Evolutionary conservation across 2,329 filamentous ascomycete species (phyloP), one percentile per base, ranked within the genome.

Genomic region (Catunica adiposa): DNA sequence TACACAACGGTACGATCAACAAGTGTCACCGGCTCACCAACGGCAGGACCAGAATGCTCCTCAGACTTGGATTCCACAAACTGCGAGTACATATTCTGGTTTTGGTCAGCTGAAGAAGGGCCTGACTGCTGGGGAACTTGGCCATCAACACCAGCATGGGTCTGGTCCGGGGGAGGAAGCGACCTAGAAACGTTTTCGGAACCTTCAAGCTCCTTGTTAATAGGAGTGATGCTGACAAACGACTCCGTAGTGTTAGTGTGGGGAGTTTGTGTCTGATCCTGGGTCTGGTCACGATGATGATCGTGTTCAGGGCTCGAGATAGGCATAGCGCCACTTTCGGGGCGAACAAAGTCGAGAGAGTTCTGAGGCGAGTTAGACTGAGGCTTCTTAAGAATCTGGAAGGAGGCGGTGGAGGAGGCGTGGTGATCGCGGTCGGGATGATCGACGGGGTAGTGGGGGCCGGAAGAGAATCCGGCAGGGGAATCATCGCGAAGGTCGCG

Each of bases 311-410:
- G 73, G 58, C 69, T 75, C 26, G 67, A 61, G 17, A 70, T 61
- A 9, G 70, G 67, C 62, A 71, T 75, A 7, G 68, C 70, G 44
- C 67, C 65, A 54, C 67, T 61, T 23, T 63, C 68, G 59, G 69
- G 69, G 56, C 69, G 67, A 7, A 74, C 73, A 40, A 62, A 65
- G 20, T 64, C 64, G 55, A 67, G 65, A 2, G 69, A 68, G 47
- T 64, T 65, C 53, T 67, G 63, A 34, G 71, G 69, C 57, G 71
- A 58, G 59, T 64, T 59, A 62, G 64, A 56, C 54, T 66, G 65
- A 17, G 70, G 69, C 66, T 78, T 79, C 65, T 77, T 76, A 25
- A 77, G 64, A 56, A 76, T 71, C 61, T 77, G 73, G 57, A 74
- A 69, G 46, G 68, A 63, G 22, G 69, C 65, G 53, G 65, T 64